phyloP scores from a whole-genome alignment of 352 stramenopile genomes.

The Globisporangium apiculatum region DNA sequence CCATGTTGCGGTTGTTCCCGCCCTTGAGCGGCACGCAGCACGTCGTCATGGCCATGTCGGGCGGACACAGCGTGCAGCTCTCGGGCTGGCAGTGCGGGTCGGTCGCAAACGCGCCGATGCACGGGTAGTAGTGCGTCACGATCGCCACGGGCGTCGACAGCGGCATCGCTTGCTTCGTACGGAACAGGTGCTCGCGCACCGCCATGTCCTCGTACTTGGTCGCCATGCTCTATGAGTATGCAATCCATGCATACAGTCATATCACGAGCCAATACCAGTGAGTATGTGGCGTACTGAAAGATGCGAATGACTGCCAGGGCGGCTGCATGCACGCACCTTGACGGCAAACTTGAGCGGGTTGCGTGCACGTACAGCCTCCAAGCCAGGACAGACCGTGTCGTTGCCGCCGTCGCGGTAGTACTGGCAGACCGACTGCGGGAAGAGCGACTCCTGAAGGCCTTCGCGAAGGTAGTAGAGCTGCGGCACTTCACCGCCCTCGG shows the following conservation, averaged over 20 bases:
- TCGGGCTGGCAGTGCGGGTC: slow-evolving; percentile 57
- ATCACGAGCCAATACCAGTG: neutral
- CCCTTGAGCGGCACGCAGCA: slow-evolving; percentile 69
- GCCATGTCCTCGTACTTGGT: slow-evolving; percentile 82
- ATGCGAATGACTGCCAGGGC: neutral
- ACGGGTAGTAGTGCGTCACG: slow-evolving; percentile 80
- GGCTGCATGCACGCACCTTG: slow-evolving; percentile 21
- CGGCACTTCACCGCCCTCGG: slow-evolving; percentile 64
- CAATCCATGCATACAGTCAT: neutral
- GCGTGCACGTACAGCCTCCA: slow-evolving; percentile 38
- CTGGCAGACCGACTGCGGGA: slow-evolving; percentile 60
- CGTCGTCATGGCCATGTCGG: slow-evolving; percentile 68
- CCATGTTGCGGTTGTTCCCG: slow-evolving; percentile 73
- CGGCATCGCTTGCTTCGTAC: slow-evolving; percentile 72
- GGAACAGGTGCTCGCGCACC: slow-evolving; percentile 59
- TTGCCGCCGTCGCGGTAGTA: slow-evolving; percentile 57
- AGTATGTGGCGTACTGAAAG: neutral
- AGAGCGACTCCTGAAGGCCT: slow-evolving; percentile 64
- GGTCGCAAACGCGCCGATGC: slow-evolving; percentile 48
- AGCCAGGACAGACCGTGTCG: slow-evolving; percentile 57
- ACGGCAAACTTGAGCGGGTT: slow-evolving; percentile 70
- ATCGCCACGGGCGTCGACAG: slow-evolving; percentile 67
- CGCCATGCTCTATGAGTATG: slow-evolving; percentile 40
- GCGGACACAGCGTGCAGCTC: slow-evolving; percentile 60
- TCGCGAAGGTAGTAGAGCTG: slow-evolving; percentile 76